Conservation (phyloP, 106 monocot genomes). For the Alisma plantagoaquatica region DNA sequence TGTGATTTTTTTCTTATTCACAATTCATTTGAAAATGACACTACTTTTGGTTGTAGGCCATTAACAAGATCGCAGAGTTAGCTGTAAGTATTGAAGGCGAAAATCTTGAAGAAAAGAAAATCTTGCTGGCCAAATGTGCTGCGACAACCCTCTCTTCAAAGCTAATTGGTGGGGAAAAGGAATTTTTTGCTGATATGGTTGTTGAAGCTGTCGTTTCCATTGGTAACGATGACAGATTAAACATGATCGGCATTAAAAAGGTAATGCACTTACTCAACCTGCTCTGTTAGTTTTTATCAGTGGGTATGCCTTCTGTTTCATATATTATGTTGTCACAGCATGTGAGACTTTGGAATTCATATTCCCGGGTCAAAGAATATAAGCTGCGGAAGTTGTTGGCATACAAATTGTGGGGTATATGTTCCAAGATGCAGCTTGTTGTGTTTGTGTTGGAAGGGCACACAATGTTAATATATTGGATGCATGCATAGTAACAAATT, state of each 20-base stretch:
- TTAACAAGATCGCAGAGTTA: constrained; percentile 79
- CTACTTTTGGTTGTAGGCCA: constrained; percentile 34
- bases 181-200: constrained; percentile 94
- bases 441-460: too few relatives aligned
- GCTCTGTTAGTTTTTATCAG: not conserved
- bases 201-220: constrained; percentile 97
- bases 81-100: constrained; percentile 95
- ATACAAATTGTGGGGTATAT: too few relatives aligned
- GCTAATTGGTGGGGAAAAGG: constrained; percentile 98
- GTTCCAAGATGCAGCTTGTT: too few relatives aligned
- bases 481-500: too few relatives aligned
- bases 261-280: too few relatives aligned
- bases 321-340: too few relatives aligned
- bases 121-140: constrained; percentile 82
- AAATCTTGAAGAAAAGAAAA: constrained; percentile 93
- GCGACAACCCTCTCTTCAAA: constrained; percentile 94
- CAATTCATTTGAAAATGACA: not conserved
- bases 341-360: too few relatives aligned
- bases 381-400: too few relatives aligned
- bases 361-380: too few relatives aligned
- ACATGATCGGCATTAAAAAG: constrained; percentile 92
- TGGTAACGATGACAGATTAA: constrained; percentile 85
- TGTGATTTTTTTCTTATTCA: not conserved
- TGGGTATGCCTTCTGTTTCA: not conserved
- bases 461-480: too few relatives aligned